Evolutionary conservation across 768 basidiomycete genomes (phyloP).

Genomic region (Gloeostereum incarnatum): DNA sequence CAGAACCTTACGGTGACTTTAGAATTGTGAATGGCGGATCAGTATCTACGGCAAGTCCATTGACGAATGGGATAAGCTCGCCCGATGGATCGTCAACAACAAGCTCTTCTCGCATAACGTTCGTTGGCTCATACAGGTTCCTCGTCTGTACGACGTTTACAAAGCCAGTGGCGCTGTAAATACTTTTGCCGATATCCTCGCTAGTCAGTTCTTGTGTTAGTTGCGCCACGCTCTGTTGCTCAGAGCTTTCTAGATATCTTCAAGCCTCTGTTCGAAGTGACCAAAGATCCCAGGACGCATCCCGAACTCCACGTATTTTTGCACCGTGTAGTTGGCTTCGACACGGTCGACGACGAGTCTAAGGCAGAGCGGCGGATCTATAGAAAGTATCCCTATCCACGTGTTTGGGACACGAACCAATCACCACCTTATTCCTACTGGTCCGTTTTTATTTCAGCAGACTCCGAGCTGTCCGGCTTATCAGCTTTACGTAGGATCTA

Average conservation of each 20-base stretch:
- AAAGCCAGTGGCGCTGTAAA: conserved; percentile 76
- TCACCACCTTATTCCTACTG: conserved; percentile 96
- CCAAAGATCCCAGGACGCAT: conserved; percentile 79
- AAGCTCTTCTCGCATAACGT: conserved; percentile 96
- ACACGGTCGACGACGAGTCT: conserved; percentile 98
- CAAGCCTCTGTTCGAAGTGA: conserved; percentile 91
- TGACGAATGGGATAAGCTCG: conserved; percentile 96
- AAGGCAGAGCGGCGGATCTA: conserved; percentile 88
- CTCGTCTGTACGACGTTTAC: conserved; percentile 92
- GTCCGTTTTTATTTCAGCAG: conserved; percentile 28
- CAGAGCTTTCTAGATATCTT: conserved; percentile 63
- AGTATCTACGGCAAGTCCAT: conserved; percentile 83
- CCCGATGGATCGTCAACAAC: conserved; percentile 92
- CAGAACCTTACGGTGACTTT: conserved; percentile 1
- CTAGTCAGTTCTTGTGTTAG: conserved; percentile 46
- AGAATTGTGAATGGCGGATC: conserved; percentile 97
- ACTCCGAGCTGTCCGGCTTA: conserved; percentile 4
- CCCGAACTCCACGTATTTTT: conserved; percentile 94
- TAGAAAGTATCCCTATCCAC: conserved; percentile 89
- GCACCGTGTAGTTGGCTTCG: conserved; percentile 93
- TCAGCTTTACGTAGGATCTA: conserved; percentile 67
- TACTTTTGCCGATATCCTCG: conserved; percentile 87
- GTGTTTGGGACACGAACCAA: conserved; percentile 80
- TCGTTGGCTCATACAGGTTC: conserved; percentile 94
- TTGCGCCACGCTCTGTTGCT: background rate